Evolutionary conservation across 306 rosid genomes (phyloP).

Genomic region (Dryas alaskensis): DNA sequence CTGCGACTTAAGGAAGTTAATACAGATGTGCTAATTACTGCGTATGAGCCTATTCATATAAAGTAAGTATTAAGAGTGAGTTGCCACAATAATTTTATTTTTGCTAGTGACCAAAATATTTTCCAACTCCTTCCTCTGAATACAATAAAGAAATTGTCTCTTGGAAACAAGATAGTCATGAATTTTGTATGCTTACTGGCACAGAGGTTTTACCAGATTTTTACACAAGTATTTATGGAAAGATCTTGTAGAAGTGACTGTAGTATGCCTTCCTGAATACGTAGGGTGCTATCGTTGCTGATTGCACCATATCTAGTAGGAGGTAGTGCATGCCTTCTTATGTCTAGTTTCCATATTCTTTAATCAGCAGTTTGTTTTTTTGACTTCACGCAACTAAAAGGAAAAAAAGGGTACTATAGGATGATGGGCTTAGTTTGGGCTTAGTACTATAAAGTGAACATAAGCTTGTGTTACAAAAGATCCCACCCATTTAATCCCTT

Average conservation of each 20-base stretch:
- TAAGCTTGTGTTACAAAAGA: background rate
- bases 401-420: background rate
- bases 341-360: background rate
- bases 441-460: background rate
- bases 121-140: background rate
- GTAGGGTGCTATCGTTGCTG: too few species aligned
- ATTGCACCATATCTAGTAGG: background rate
- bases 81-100: slow-evolving; percentile 1
- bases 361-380: background rate
- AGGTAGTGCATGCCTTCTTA: background rate
- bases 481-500: background rate
- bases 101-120: background rate
- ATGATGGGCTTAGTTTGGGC: background rate
- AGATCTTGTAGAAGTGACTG: too few species aligned
- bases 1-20: slow-evolving; percentile 75
- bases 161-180: background rate
- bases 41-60: slow-evolving; percentile 83
- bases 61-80: slow-evolving; percentile 49
- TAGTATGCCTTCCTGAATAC: too few species aligned
- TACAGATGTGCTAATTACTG: slow-evolving; percentile 73
- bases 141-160: background rate
- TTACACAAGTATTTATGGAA: background rate
- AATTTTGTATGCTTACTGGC: background rate
- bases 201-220: slow-evolving; percentile 4
- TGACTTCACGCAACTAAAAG: background rate